Evolutionary conservation across 441 rosid species (phyloP).

Genomic region (Pelargonium citronellum): DNA sequence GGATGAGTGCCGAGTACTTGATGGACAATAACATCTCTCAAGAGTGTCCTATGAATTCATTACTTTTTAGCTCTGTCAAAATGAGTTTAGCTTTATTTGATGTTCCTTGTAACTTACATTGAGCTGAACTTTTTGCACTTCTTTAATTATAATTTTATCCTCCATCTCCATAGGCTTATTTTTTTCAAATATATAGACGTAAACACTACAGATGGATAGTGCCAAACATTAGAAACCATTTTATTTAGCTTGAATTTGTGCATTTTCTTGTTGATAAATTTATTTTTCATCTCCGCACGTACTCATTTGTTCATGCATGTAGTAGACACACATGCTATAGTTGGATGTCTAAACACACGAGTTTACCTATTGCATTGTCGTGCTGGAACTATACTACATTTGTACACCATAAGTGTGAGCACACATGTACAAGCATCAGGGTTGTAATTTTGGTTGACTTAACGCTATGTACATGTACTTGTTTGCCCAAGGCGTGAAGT

Average conservation of each 20-base stretch:
- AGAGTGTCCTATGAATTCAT: not conserved
- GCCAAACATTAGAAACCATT: not conserved
- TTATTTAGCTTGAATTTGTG: not conserved
- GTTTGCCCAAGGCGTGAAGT: constrained; percentile 81
- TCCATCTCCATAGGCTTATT: not conserved
- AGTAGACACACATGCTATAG: too few species aligned
- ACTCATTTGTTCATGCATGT: not conserved
- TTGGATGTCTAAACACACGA: too few species aligned
- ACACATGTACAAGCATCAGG: not conserved
- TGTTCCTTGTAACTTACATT: not conserved
- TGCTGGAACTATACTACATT: not conserved
- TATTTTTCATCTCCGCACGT: not conserved
- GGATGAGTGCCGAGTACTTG: not conserved
- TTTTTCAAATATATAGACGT: not conserved
- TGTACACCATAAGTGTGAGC: not conserved
- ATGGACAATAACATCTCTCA: not conserved
- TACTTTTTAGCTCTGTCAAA: not conserved
- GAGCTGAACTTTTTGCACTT: not conserved
- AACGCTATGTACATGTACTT: constrained; percentile 67
- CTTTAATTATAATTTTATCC: not conserved
- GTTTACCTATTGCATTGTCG: too few species aligned
- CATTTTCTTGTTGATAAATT: not conserved
- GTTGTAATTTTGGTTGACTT: constrained; percentile 38
- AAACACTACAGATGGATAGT: not conserved
- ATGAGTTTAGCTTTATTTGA: not conserved